These are phyloP conservation scores for Fragaria ananassa DNA, from an alignment of 306 rosid genomes.

Conservation along the genomic window DNA sequence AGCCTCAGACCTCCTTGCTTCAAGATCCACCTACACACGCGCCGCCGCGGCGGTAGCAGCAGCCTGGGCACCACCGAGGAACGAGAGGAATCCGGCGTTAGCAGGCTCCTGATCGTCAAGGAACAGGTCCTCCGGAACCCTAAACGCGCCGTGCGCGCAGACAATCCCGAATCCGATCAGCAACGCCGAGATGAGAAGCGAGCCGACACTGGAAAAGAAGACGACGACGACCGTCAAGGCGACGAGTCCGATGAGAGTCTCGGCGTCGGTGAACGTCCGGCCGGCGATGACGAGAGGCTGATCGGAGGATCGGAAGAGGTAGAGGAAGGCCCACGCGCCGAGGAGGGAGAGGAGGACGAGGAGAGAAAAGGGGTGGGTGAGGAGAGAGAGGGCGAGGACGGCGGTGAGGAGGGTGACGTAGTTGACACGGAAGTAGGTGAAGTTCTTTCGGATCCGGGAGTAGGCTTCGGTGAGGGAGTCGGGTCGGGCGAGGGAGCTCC, in stretches of 20 bases:
- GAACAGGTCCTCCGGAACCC: slow-evolving; percentile 87
- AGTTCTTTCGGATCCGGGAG: slow-evolving; percentile 87
- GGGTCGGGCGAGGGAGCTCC: slow-evolving; percentile 60
- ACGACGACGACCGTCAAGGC: slow-evolving; percentile 63
- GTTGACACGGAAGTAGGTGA: slow-evolving; percentile 82
- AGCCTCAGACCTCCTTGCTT: slow-evolving; percentile 9
- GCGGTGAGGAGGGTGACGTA: slow-evolving; percentile 58
- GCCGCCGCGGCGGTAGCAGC: slow-evolving; percentile 52
- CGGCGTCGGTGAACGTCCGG: slow-evolving; percentile 79
- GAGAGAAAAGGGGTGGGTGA: slow-evolving; percentile 79
- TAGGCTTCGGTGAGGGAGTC: slow-evolving; percentile 78
- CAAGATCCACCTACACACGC: slow-evolving; percentile 52
- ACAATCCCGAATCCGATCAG: slow-evolving; percentile 68
- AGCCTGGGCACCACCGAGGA: slow-evolving; percentile 71
- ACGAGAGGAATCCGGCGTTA: slow-evolving; percentile 71
- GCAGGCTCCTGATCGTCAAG: slow-evolving; percentile 83
- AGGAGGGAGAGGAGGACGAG: slow-evolving; percentile 73
- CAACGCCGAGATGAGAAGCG: slow-evolving; percentile 76
- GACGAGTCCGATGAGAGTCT: slow-evolving; percentile 59
- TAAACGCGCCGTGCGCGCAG: slow-evolving; percentile 79
- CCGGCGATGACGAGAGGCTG: slow-evolving; percentile 75
- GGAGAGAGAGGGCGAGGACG: slow-evolving; percentile 70
- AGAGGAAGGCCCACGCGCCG: slow-evolving; percentile 75
- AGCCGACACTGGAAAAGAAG: slow-evolving; percentile 85
- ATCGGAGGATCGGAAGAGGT: slow-evolving; percentile 77